phyloP scores from a whole-genome alignment of 1,284 basidiomycete genomes.

The Kalmanozyma brasiliensis region DNA sequence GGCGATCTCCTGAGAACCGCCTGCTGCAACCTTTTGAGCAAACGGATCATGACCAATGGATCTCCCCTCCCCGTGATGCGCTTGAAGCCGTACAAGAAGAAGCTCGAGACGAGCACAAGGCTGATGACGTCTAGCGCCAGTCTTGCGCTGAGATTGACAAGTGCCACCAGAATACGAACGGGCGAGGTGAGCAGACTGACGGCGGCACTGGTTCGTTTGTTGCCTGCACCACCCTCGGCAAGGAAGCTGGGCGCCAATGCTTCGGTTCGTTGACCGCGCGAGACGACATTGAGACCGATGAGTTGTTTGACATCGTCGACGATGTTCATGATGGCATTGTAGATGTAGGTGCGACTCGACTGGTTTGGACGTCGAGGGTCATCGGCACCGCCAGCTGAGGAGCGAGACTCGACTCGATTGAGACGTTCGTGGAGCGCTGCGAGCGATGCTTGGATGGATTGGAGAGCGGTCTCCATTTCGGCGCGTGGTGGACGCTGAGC shows the following conservation, averaged over 20 bases:
- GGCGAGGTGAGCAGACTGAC: conserved; percentile 36
- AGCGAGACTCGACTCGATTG: conserved; percentile 57
- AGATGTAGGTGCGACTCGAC: conserved; percentile 17
- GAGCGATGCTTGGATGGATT: conserved; percentile 86
- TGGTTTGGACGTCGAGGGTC: conserved; percentile 20
- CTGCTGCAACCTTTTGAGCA: conserved; percentile 36
- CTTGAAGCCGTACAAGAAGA: conserved; percentile 50
- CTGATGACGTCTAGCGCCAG: conserved; percentile 60
- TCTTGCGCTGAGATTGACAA: conserved; percentile 54
- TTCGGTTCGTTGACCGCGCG: conserved; percentile 27
- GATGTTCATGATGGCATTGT: conserved; percentile 33
- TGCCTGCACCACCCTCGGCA: conserved; percentile 32
- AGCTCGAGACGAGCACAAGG: conserved; percentile 50
- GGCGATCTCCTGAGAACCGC: conserved; percentile 31
- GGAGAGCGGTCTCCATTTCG: conserved; percentile 71
- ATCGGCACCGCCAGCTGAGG: conserved; percentile 17
- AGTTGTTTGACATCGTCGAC: conserved; percentile 39
- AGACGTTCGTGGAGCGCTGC: conserved; percentile 89
- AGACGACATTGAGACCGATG: conserved; percentile 23
- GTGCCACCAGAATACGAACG: conserved; percentile 36
- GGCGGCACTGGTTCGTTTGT: conserved; percentile 22
- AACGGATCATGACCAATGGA: conserved; percentile 52
- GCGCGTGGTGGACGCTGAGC: conserved; percentile 22
- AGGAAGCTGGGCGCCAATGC: conserved; percentile 45
- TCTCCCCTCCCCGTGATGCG: conserved; percentile 59